These are phyloP conservation scores for Candida orba DNA, from an alignment of 805 yeast genomes.

Conservation along the genomic window DNA sequence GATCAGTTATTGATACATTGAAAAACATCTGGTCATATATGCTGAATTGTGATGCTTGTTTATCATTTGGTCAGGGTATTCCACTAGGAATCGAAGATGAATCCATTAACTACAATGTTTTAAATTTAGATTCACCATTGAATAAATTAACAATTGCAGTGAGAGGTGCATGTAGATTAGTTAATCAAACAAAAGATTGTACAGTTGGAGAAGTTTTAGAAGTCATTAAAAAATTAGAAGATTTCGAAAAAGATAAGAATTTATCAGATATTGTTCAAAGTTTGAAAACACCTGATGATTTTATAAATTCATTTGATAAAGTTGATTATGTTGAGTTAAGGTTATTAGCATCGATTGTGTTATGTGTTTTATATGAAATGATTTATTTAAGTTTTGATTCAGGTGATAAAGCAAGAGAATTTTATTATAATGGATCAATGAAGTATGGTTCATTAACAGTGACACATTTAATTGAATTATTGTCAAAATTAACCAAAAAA, in stretches of 20 bases:
- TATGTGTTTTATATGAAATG: conserved; percentile 17
- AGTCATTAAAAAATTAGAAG: conserved; percentile 13
- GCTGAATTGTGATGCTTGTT: conserved; percentile 12
- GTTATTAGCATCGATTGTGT: conserved; percentile 6
- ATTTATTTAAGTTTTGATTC: conserved; percentile 8
- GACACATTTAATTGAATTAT: conserved; percentile 17
- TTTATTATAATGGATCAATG: conserved; percentile 13
- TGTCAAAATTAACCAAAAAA: conserved; percentile 9
- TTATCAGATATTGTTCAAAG: conserved; percentile 9
- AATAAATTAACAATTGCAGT: conserved; percentile 5
- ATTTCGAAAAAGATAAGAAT: conserved; percentile 8
- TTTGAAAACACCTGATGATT: conserved; percentile 2
- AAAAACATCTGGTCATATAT: conserved; percentile 16
- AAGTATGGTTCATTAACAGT: conserved; percentile 18
- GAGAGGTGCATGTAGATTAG: conserved; percentile 10
- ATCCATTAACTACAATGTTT: conserved; percentile 1
- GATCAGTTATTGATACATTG: conserved; percentile 1
- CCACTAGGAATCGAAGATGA: conserved; percentile 19
- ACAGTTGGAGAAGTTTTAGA: conserved; percentile 11
- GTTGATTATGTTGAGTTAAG: conserved; percentile 5
- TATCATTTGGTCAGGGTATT: conserved; percentile 16
- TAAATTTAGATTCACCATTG: not conserved
- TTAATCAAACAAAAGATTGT: conserved; percentile 5
- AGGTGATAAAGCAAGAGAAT: conserved; percentile 8
- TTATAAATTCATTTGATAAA: conserved; percentile 2